Base-by-base conservation (phyloP, 148 eudicot species). In the Rhododendron ferrugineum region DNA sequence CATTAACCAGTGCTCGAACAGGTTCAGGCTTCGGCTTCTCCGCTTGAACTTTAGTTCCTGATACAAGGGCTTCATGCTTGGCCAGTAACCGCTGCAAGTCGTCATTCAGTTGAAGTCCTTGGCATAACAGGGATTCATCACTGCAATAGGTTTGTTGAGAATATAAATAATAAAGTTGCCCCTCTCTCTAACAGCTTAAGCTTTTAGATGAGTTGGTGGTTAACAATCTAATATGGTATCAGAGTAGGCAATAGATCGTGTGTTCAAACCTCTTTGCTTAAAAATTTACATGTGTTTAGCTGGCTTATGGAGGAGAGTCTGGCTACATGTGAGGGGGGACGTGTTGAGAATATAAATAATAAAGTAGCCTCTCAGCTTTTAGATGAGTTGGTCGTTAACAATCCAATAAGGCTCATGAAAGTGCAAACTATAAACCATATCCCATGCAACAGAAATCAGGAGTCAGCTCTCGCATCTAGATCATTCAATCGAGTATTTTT, bases 71-170 rank as follows among this genome's bases (percentile, higher is more conserved):
- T 88, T 97, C 98, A 86, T 97, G 98, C 89, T 91, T 97, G 77
- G 93, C 92, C 56, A 97, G 92, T 36, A 94, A 87, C 68, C 95
- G 93, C 90, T 97, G 98, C 90, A 97, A 89, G 86, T 97, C 99
- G 66, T 97, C 99, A 90, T 97, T 97, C 83, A 97, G 85, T 79
- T 96, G 92, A 49, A 97, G 89, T 58, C 99, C 99, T 93, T 95
- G 99, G 91, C 98, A 89, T 83, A 97, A 91, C 58, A 97, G 84
- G 32, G 96, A 93, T 85, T 97, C 99, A 91, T 97, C 99, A 92
- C 99, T 96, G 88, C 82, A 84, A 86, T 68, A 83, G 77, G 46
- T 88, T 81, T 26, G 54, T 54, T 18, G 2, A 54, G 22, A 54
- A 54, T 54, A 54, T 14, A 18, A 54, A 54, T 54, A 54, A 16